Evolutionary conservation across 2,329 filamentous ascomycete species (phyloP), one percentile per base, ranked within the genome.

Genomic region (Epichloe scottii): DNA sequence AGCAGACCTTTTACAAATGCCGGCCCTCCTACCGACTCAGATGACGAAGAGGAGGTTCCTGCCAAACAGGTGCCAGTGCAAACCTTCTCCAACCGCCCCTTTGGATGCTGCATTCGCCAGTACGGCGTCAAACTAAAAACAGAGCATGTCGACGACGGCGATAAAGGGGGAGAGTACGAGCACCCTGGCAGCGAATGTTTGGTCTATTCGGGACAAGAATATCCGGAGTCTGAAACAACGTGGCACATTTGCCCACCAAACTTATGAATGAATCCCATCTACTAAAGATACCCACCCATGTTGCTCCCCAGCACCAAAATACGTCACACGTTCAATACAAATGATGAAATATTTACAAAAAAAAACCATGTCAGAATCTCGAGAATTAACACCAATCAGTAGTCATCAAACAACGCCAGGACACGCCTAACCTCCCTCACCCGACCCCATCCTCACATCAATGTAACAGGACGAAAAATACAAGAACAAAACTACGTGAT

Each of bases 71-170:
- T 35, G 12, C 30, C 52, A 41, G 56, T n/a, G 38, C 30, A 51
- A 2, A 35, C 42, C 37, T 51, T 75, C 4, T 70, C 70, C 1
- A 83, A 82, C 51, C 72, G 69, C 35, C 79, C 84, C 0, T 89
- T 89, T 59, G 66, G 71, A 2, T 89, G 85, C 62, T 87, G 84
- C 58, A 74, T 90, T 54, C 74, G 74, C 55, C 83, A 89, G 62
- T 89, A 86, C 57, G 85, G 85, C 5, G 68, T 86, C 44, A 71
- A 67, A 51, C 63, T 74, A 15, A 54, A 53, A 3, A 68, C 71
- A 54, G 48, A 53, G 23, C 66, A 78, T 54, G 75, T 26, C 87
- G 83, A 81, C 68, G 82, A 60, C 74, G 80, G 21, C 1, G 19
- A 63, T 74, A 14, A 55, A 51, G 5, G 68, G 26, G 3, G 26